Percentiles rank a stretch among this genome's conserved stretches.
phyloP scores from a whole-genome alignment of 1,139 yeast genomes.

The Suhomyces anneliseae region DNA sequence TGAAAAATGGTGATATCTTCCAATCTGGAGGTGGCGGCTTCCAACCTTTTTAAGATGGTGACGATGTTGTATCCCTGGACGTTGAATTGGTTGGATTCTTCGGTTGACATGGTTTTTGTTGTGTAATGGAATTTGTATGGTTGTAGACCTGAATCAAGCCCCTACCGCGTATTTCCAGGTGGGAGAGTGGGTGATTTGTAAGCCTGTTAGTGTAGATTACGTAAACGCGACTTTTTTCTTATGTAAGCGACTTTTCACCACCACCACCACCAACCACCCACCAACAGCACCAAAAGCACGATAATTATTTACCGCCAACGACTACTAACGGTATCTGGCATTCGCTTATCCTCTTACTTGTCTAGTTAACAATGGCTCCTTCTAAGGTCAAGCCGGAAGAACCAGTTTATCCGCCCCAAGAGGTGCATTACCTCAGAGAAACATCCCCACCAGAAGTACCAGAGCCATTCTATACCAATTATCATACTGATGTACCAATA shows the following conservation, averaged over 20 bases:
- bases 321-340: neutral
- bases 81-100: conserved; percentile 52
- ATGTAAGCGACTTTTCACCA: neutral
- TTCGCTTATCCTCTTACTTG: neutral
- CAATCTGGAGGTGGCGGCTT: conserved; percentile 89
- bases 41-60: conserved; percentile 79
- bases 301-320: neutral
- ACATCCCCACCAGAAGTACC: conserved; percentile 31
- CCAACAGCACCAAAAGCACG: neutral
- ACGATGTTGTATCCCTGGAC: conserved; percentile 81
- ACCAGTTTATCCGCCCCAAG: conserved; percentile 47
- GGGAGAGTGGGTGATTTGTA: too few species aligned
- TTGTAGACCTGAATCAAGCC: too few species aligned
- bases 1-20: conserved; percentile 87
- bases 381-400: conserved; percentile 22
- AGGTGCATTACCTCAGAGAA: conserved; percentile 52
- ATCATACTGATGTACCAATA: conserved; percentile 63
- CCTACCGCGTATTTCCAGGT: too few species aligned
- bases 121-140: neutral
- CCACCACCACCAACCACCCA: neutral
- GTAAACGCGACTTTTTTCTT: neutral
- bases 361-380: conserved; percentile 11
- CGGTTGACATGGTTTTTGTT: conserved; percentile 26
- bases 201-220: neutral
- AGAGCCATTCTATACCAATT: conserved; percentile 57